Base-by-base conservation (phyloP, 2,329 filamentous ascomycete species). In the Tolypocladium endophyticum region DNA sequence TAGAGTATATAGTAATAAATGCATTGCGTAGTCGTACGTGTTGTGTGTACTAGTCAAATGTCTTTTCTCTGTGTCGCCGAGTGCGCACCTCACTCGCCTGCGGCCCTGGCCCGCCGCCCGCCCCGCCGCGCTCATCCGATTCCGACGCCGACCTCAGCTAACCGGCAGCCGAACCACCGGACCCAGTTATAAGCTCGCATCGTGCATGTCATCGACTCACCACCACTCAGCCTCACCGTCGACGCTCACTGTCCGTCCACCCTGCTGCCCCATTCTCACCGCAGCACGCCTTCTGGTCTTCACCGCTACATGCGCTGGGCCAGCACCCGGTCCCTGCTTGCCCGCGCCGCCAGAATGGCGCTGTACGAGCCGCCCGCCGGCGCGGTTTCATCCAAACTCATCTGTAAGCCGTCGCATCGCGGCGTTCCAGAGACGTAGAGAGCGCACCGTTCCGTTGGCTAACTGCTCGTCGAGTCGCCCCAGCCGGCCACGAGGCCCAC, bases 401-500 rank as follows among this genome's bases (percentile, higher is more conserved):
- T 81, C 53, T 81, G 79, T 81, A 73, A 65, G 28, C 2, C 25
- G 2, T 7, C n/a, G 11, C 8, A 16, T 7, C 23, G 6, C 23
- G n/a, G n/a, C n/a, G n/a, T n/a, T n/a, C n/a, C n/a, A n/a, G n/a
- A n/a, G n/a, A n/a, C n/a, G n/a, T n/a, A n/a, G n/a, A n/a, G n/a
- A n/a, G n/a, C n/a, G n/a, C n/a, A n/a, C n/a, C n/a, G n/a, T 33
- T 5, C 23, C 8, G 4, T 8, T 41, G 4, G 25, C 47, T 28
- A 9, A 56, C 41, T 33, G 23, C 47, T 14, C 30, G 25, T 55
- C 53, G 9, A 82, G 83, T 90, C 74, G 87, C 87, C 7, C 87
- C 88, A 4, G 84, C 84, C 52, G 83, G 81, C 43, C 76, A 79
- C 64, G 74, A 82, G 63, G 73, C 78, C 58, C 76, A 82, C 58